Evolutionary conservation across 257 asterid species (phyloP), one percentile per base, ranked within the genome.

Genomic region (Nicotiana undulata): DNA sequence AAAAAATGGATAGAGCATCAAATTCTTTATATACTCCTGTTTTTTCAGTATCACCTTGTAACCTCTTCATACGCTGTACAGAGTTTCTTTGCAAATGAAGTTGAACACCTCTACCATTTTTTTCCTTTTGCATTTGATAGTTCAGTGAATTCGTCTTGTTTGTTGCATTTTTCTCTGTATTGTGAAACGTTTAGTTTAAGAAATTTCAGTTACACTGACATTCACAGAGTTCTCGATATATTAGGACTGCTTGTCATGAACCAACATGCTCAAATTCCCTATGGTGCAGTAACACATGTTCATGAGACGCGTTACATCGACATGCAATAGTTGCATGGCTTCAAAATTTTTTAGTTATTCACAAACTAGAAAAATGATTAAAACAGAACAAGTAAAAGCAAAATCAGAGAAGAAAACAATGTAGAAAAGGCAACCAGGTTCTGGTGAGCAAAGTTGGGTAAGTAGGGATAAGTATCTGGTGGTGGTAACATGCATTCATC

Each of bases 401-500:
- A 49, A 58, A 87, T 7, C 51, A 89, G 80, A 63, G 80, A 67
- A 80, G 82, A 79, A 24, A 88, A 32, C 67, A 84, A 81, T 10
- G 78, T 52, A 5, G 90, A 70, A 81, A 82, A 18, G 53, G 61
- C 77, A 81, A 86, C 85, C 63, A 12, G 83, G 87, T 59, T 89
- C 8, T 79, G 31, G n/a, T 80, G 82, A 51, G 92, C 95, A 56
- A 90, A 88, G 58, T 89, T 94, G 22, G 98, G 97, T 80, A 92
- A 88, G 81, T 85, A 85, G 0, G 98, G 98, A 83, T 94, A 92
- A 22, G 95, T 80, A 74, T 92, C 97, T 3, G 97, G 97, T 32
- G 94, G 85, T 6, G 98, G 98, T 63, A 94, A 85, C 90, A 85
- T 90, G 63, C 98, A 94, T 63, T 92, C 97, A 34, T 94, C 97